A percentile compares a stretch with the other conserved stretches of the same genome.
Conservation (phyloP, 2,329 filamentous ascomycete genomes). For the Aureobasidium zeae region DNA sequence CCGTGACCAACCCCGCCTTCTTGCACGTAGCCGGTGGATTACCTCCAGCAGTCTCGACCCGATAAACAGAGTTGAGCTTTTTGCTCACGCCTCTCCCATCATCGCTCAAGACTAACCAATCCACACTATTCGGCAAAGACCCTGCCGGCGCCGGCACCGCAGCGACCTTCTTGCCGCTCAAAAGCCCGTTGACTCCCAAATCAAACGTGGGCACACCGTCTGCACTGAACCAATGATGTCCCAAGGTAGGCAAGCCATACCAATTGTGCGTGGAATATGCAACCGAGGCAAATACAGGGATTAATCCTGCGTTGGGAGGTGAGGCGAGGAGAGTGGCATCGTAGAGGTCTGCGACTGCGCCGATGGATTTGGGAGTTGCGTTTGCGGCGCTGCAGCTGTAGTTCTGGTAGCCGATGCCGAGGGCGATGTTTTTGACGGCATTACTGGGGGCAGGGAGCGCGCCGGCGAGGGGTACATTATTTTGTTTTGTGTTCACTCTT, state of each 20-base stretch:
- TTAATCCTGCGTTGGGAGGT: conserved; percentile 13
- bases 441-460: conserved; percentile 3
- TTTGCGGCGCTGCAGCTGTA: conserved; percentile 47
- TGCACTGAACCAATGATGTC: conserved; percentile 58
- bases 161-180: conserved; percentile 42
- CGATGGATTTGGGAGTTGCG: conserved; percentile 32
- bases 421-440: conserved; percentile 37
- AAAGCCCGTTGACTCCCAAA: conserved; percentile 38
- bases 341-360: conserved; percentile 40
- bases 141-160: conserved; percentile 44
- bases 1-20: conserved; percentile 26
- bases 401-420: conserved; percentile 60
- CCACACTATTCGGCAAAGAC: conserved; percentile 29
- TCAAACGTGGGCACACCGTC: conserved; percentile 51
- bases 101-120: conserved; percentile 40
- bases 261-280: conserved; percentile 5
- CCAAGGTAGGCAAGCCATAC: conserved; percentile 31
- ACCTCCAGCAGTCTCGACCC: conserved; percentile 42
- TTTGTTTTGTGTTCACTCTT: background rate
- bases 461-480: conserved; percentile 10
- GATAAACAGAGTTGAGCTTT: conserved; percentile 38
- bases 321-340: conserved; percentile 33
- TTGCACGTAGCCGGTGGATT: conserved; percentile 33
- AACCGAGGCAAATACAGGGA: conserved; percentile 8
- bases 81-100: conserved; percentile 27